A percentile compares a stretch with the other conserved stretches of the same genome.
phyloP scores from a whole-genome alignment of 2,329 filamentous ascomycete species.

The Sclerotinia glacialis region DNA sequence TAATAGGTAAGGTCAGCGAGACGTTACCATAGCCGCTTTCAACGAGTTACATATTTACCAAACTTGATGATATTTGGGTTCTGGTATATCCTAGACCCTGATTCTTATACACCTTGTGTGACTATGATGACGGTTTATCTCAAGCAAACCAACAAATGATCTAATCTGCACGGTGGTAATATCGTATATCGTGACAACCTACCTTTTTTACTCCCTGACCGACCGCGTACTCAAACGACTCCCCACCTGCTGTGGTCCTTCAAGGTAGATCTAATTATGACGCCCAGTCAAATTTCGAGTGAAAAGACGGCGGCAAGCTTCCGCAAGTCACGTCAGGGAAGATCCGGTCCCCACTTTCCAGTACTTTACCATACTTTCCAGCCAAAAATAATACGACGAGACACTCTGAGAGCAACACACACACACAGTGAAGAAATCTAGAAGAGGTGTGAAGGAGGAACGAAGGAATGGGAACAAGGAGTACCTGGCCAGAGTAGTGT shows the following conservation, averaged over 20 bases:
- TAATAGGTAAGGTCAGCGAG: slow-evolving; percentile 3
- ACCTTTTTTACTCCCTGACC: background rate
- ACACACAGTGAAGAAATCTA: background rate
- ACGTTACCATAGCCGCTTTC: slow-evolving; percentile 1
- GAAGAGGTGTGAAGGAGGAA: background rate
- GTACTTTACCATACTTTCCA: slow-evolving; percentile 2
- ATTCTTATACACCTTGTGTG: background rate
- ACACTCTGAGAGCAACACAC: background rate
- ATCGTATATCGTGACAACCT: slow-evolving; percentile 5
- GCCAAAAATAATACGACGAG: slow-evolving; percentile 2
- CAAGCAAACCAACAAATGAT: slow-evolving; percentile 10
- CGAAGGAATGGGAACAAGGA: background rate
- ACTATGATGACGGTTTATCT: background rate
- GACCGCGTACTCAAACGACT: background rate
- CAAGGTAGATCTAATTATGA: background rate
- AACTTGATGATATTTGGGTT: slow-evolving; percentile 10
- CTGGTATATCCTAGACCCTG: background rate
- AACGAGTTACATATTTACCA: slow-evolving; percentile 16
- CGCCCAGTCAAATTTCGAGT: background rate
- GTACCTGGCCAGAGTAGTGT: no score
- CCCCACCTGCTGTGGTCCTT: background rate
- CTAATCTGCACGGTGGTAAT: background rate
- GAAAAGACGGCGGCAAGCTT: slow-evolving; percentile 11
- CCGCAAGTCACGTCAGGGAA: slow-evolving; percentile 10
- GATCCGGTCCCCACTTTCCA: slow-evolving; percentile 18